These are phyloP conservation scores for Backusella tuberculispora DNA, from an alignment of 192 early-diverging fungal species.

Conservation along the genomic window DNA sequence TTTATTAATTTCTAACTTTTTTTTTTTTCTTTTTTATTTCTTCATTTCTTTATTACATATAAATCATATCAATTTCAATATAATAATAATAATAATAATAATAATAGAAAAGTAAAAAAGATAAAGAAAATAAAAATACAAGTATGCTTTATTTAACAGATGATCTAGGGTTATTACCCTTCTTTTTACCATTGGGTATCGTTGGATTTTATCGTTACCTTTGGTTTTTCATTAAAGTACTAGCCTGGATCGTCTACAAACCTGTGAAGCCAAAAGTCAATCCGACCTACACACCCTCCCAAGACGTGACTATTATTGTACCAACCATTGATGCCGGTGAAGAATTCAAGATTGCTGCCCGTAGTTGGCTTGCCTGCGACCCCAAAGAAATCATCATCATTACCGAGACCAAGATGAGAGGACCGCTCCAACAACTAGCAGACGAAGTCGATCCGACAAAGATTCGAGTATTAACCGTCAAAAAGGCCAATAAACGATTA, in stretches of 20 bases:
- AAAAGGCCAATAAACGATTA: conserved; percentile 53
- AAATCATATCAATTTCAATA: no score
- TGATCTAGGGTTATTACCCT: conserved; percentile 49
- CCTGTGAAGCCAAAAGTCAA: conserved; percentile 49
- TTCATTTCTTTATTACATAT: no score
- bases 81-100: no score
- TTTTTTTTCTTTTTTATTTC: background rate
- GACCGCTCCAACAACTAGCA: conserved; percentile 48
- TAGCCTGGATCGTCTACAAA: conserved; percentile 58
- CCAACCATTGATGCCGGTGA: conserved; percentile 67
- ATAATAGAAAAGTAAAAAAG: no score
- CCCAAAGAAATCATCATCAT: conserved; percentile 64
- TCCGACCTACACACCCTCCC: conserved; percentile 47
- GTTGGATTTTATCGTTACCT: conserved; percentile 64
- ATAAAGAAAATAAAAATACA: background rate
- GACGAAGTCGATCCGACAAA: conserved; percentile 48
- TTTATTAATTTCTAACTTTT: no score
- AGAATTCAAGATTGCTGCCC: conserved; percentile 60
- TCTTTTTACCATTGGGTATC: conserved; percentile 62
- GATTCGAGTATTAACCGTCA: conserved; percentile 54
- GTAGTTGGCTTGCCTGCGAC: conserved; percentile 53
- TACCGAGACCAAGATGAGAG: conserved; percentile 46
- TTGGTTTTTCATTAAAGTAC: conserved; percentile 59
- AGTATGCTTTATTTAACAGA: conserved; percentile 62
- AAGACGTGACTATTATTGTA: conserved; percentile 64